Evolutionary conservation across 1,284 basidiomycete species (phyloP), one percentile per base, ranked within the genome.

Genomic region (Hypsizygus ulmarius): DNA sequence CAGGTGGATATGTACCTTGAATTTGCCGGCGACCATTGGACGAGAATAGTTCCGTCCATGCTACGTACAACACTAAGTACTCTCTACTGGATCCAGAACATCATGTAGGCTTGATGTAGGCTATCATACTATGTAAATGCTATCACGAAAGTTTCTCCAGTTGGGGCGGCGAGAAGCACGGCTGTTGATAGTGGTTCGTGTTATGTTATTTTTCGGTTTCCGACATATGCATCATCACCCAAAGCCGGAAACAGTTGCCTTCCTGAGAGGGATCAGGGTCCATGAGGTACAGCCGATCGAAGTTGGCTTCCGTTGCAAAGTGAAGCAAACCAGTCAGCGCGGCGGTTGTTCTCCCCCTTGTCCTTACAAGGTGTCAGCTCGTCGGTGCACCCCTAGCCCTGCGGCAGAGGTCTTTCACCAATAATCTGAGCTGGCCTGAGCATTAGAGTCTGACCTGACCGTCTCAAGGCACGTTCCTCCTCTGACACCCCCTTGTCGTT

Each of bases 361-460:
- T 32, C 39, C 41, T 34, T 39, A 7, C 21, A 33, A 44, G 37
- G 39, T 42, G 36, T 48, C 39, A 51, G 21, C 38, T 50, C 39
- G 41, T 39, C 44, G 43, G 30, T 33, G n/a, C 33, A 39, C 33
- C 35, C 48, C 39, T 33, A 28, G 25, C 30, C 47, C 16, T 32
- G 28, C 45, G 40, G 45, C 27, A 45, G 43, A 47, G 34, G 28
- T 19, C 38, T 27, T 39, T 12, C 48, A 37, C 43, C 45, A 43
- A 43, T 21, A 28, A 40, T 40, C 47, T 47, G 37, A 33, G 27
- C 38, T 35, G 25, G 32, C 45, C 45, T 33, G 34, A 37, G 32
- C 38, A 46, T 48, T 57, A 42, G 51, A 48, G 50, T 42, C 34
- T 39, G 45, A 39, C 41, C 49, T 55, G 54, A 49, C 53, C 59